Evolutionary conservation across 805 yeast genomes (phyloP).

Genomic region (Suhomyces sp.): DNA sequence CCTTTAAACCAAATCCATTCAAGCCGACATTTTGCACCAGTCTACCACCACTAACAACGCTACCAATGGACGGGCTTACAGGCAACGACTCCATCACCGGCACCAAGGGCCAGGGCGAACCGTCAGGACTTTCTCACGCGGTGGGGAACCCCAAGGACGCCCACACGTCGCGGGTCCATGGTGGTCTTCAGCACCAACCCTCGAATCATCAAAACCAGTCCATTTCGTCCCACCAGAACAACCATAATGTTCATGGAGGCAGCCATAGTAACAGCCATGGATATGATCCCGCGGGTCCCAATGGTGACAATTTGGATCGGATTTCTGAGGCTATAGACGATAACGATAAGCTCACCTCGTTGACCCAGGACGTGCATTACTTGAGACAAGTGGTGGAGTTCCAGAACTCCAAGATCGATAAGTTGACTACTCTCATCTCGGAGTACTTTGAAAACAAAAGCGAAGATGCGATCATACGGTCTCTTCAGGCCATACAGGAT

Average conservation of each 20-base stretch:
- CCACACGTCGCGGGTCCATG: too few species aligned
- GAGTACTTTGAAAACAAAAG: constrained; percentile 33
- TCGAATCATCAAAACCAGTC: too few species aligned
- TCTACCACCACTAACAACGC: too few species aligned
- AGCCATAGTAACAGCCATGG: not conserved
- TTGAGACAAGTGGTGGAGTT: constrained; percentile 37
- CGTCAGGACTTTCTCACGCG: too few species aligned
- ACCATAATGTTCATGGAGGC: too few species aligned
- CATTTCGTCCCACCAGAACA: too few species aligned
- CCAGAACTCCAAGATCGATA: constrained; percentile 39
- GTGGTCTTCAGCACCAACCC: too few species aligned
- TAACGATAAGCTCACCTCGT: constrained; percentile 14
- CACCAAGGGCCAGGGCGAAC: too few species aligned
- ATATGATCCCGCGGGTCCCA: not conserved
- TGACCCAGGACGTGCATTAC: constrained; percentile 34
- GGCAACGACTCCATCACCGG: constrained; percentile 3
- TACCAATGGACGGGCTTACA: constrained; percentile 7
- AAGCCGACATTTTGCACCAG: constrained; percentile 12
- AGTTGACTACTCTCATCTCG: constrained; percentile 32
- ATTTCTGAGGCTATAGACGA: constrained; percentile 6
- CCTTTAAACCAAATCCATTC: constrained; percentile 3
- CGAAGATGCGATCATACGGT: constrained; percentile 27
- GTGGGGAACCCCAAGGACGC: too few species aligned
- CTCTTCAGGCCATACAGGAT: constrained; percentile 30
- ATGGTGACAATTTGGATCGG: constrained; percentile 3